Evolutionary conservation across 2,329 filamentous ascomycete species (phyloP), one percentile per base, ranked within the genome.

Genomic region (Parastagonospora nodorum): DNA sequence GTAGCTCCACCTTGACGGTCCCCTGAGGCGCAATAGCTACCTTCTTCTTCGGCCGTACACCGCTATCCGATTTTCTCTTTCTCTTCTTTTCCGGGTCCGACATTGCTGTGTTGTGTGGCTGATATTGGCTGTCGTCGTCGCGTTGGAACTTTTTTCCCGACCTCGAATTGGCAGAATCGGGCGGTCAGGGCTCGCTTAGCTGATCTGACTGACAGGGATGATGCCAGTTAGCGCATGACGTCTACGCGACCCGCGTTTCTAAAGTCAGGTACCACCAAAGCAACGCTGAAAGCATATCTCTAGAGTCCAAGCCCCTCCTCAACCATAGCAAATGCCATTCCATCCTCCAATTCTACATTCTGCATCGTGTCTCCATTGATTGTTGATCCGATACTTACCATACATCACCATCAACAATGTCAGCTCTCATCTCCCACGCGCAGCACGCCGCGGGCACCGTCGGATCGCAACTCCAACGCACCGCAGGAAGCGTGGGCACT

Each of bases 31-130:
- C 64, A 40, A 74, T 67, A 8, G 78, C 76, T 6, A 74, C 59
- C 68, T 80, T 82, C 60, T 82, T 83, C 42, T 57, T 56, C 2
- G 69, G 64, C 1, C 67, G 59, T 27, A 66, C 66, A 35, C 43
- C 60, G 12, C 55, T 58, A 9, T 73, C 64, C 5, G 64, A 64
- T 27, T 63, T 54, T 52, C 72, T 68, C 62, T 75, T 75, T 51
- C 73, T 66, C 65, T 75, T 75, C 60, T 73, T 72, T 33, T 73
- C 69, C 42, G 55, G 56, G 19, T 24, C 19, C 19, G 65, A 72
- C 73, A 53, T 42, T 60, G 61, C 45, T 37, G 52, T 44, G 36
- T 42, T 40, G 45, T 43, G 42, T 48, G 45, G 45, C 30, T 42
- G 37, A 30, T 16, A 32, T 44, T 35, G 42, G 42, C 12, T 32